phyloP scores from a whole-genome alignment of 2,329 filamentous ascomycete genomes.

The Colletotrichum sp. region DNA sequence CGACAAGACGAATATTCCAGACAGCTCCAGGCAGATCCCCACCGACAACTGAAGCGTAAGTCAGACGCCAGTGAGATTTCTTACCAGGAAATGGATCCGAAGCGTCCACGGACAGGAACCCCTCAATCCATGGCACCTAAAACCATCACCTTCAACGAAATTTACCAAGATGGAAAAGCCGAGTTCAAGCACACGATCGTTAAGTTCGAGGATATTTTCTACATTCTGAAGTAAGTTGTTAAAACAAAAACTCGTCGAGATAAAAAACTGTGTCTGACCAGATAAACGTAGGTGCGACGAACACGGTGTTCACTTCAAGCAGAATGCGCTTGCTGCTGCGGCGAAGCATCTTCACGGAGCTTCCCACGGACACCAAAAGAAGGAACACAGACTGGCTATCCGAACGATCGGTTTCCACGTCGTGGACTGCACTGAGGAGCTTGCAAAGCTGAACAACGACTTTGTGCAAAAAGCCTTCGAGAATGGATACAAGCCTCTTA shows the following conservation, averaged over 20 bases:
- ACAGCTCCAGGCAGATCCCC: background rate
- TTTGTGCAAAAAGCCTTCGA: conserved; percentile 17
- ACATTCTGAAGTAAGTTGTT: conserved; percentile 17
- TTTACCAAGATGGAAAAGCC: conserved; percentile 24
- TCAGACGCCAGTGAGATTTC: background rate
- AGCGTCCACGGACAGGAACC: background rate
- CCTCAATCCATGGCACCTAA: background rate
- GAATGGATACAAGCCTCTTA: conserved; percentile 20
- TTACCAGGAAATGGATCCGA: background rate
- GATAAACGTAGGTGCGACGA: conserved; percentile 15
- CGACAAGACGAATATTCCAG: background rate
- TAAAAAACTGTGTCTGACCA: background rate
- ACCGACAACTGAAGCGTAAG: conserved; percentile 3
- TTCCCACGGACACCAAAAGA: conserved; percentile 16
- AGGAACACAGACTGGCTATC: conserved; percentile 11
- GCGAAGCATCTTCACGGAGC: conserved; percentile 21
- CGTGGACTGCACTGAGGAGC: conserved; percentile 16
- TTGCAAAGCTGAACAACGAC: conserved; percentile 19
- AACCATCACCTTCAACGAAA: conserved; percentile 24
- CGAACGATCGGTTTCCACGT: conserved; percentile 21
- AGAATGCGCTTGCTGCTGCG: conserved; percentile 16
- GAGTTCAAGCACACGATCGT: conserved; percentile 24
- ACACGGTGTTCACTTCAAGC: conserved; percentile 24
- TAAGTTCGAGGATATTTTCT: conserved; percentile 18
- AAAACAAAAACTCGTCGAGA: background rate